Base-by-base conservation (phyloP, 495 filamentous ascomycete genomes). In the Melanomma pulvis-pyrius region DNA sequence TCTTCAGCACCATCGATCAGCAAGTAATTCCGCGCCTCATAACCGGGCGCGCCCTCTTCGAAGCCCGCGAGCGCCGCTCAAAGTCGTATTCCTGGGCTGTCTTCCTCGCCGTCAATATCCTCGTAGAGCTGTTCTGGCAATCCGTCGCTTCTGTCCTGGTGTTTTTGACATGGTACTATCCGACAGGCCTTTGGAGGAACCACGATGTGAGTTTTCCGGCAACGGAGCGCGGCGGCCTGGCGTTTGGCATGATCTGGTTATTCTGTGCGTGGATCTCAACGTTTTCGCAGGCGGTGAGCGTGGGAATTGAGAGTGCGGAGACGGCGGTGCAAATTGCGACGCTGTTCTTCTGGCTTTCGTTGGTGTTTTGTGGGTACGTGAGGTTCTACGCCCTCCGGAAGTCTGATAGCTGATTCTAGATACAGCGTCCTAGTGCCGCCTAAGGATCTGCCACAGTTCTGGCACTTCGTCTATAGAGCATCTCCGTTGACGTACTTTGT, bases 41-140 rank as follows among this genome's bases (percentile, higher is more conserved):
- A 21, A 22, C 28, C 1, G 8, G 36, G 15, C 30, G 64, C 13
- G 21, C 29, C 44, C 29, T 67, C 1, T 67, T 67, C 30, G 64
- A 67, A 56, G 57, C 64, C 1, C 46, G 47, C 2, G 64, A 67
- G 34, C 1, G n/a, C 8, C 30, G 47, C 1, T 67, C 64, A 44
- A 46, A 44, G 24, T 61, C 32, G 13, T 67, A 61, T 28, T 61
- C 64, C 1, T 67, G 64, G 64, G 24, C 15, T 12, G 57, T 48
- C 5, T 67, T 67, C 49, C 13, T 67, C 47, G 24, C 32, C 0
- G 79, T 83, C 34, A 96, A 96, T 73, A 87, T 87, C 68, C 69
- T 96, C 51, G 76, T 79, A 29, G 92, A 96, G 79, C 77, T 96
- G 59, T 26, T 56, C 22, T 61, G 64, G 57, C 30, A 61, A 19